Base-by-base conservation (phyloP, 148 eudicot genomes). In the Arbutus unedo region DNA sequence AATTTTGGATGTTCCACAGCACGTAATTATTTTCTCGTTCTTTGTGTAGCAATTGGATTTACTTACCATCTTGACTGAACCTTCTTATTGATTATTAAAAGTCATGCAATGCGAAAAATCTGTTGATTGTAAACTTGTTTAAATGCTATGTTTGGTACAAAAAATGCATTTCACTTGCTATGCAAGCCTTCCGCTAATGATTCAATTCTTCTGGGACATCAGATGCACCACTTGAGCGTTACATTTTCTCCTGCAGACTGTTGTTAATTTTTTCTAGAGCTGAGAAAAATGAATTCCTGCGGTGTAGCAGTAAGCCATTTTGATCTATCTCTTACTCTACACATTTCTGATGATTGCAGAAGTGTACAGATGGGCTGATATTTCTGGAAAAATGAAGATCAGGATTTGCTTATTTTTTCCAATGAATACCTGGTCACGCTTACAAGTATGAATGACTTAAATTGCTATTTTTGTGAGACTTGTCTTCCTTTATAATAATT, bases 351-450 rank as follows among this genome's bases (percentile, higher is more conserved):
- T 83, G 64, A 67, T 83, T 88, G 89, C 93, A 97, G 98, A 97
- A 87, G 94, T 97, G 84, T 97, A 94, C 83, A 87, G 78, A 68
- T 92, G 98, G 98, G 97, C 93, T 77, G 89, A 92, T 85, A 76
- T 86, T 74, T 91, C 95, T 47, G 95, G 92, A 77, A 85, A 89
- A 77, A 91, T 94, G 97, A 91, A 76, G 87, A 88, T 94, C 64
- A 90, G 99, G 86, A 91, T 90, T 81, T 97, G 99, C 91, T 77
- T 97, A 56, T 97, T 89, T 86, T 97, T 97, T 67, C 99, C 99
- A 55, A 84, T 93, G 81, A 90, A 83, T 89, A 93, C 96, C 77
- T 94, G 99, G 99, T 78, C 93, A 85, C 94, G 92, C 13, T 83
- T 97, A 78, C 84, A 73, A 87, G 99, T 96, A 94, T 72, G 91